Evolutionary conservation across 805 yeast genomes (phyloP).

Genomic region (Zygoascus flipseniorum): DNA sequence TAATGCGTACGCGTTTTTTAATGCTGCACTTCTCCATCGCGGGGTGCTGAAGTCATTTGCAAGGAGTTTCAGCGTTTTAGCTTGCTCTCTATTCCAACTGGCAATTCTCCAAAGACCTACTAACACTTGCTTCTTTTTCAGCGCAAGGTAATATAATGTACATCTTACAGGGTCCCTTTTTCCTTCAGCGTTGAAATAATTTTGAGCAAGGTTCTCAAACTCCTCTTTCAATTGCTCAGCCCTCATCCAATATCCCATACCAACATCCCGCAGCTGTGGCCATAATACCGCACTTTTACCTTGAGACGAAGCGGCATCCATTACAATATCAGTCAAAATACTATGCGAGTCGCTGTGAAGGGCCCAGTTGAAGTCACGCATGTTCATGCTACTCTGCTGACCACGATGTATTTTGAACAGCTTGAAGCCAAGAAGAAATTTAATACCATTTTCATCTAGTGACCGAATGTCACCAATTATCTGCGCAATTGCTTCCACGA

Average conservation of each 20-base stretch:
- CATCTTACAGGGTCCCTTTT: slow-evolving; percentile 66
- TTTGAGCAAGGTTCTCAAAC: slow-evolving; percentile 64
- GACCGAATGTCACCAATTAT: slow-evolving; percentile 36
- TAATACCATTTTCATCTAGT: slow-evolving; percentile 57
- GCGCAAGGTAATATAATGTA: slow-evolving; percentile 67
- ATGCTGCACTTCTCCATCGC: slow-evolving; percentile 83
- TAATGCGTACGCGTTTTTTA: slow-evolving; percentile 85
- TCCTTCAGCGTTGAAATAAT: slow-evolving; percentile 52
- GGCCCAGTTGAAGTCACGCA: slow-evolving; percentile 86
- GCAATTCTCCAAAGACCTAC: slow-evolving; percentile 78
- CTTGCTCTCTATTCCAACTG: slow-evolving; percentile 68
- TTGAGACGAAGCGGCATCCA: slow-evolving; percentile 30
- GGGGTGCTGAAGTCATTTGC: slow-evolving; percentile 63
- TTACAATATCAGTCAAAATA: slow-evolving; percentile 43
- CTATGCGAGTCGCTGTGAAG: slow-evolving; percentile 74
- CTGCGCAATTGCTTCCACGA: slow-evolving; percentile 54
- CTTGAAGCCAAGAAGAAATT: slow-evolving; percentile 64
- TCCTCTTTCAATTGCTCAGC: slow-evolving; percentile 38
- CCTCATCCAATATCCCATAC: slow-evolving; percentile 65
- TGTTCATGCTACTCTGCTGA: slow-evolving; percentile 46
- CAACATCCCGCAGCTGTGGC: slow-evolving; percentile 49
- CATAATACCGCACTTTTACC: slow-evolving; percentile 35
- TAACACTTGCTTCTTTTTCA: slow-evolving; percentile 67
- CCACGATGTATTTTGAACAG: slow-evolving; percentile 49
- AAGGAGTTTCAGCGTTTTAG: slow-evolving; percentile 70